A percentile compares a stretch with the other conserved stretches of the same genome.
Conservation (phyloP, 805 yeast genomes). For the Candida nonsorbophila region DNA sequence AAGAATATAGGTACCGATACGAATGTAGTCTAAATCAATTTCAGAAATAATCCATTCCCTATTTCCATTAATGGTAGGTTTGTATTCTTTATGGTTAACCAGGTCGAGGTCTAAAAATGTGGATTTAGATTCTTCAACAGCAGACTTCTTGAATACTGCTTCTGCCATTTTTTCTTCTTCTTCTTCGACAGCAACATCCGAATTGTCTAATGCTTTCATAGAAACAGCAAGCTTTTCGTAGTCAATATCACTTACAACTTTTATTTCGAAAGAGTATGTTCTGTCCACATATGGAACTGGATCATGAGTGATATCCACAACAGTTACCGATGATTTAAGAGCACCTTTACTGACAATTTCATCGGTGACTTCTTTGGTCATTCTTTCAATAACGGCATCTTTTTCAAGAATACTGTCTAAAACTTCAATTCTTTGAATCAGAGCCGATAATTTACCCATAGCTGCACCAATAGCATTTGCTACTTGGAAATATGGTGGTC, state of each 20-base stretch:
- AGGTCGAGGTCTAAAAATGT: constrained; percentile 13
- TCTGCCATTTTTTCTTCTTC: constrained; percentile 1
- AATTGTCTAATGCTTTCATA: background rate
- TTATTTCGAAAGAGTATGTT: constrained; percentile 29
- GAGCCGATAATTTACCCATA: constrained; percentile 27
- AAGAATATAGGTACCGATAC: constrained; percentile 42
- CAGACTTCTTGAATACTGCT: no score
- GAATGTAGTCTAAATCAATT: constrained; percentile 34
- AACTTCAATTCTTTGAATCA: constrained; percentile 13
- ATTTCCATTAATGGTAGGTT: constrained; percentile 18
- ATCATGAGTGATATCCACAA: constrained; percentile 18
- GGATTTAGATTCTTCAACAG: no score
- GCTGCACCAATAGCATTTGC: constrained; percentile 43
- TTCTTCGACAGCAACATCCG: background rate
- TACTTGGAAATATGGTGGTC: constrained; percentile 37
- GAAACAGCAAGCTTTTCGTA: constrained; percentile 14
- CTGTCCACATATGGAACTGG: constrained; percentile 29
- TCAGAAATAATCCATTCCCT: constrained; percentile 37
- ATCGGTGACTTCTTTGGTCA: constrained; percentile 10
- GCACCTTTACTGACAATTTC: constrained; percentile 19
- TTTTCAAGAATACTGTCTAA: constrained; percentile 5
- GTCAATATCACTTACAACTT: constrained; percentile 42
- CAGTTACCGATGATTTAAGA: constrained; percentile 12
- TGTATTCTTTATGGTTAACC: constrained; percentile 15
- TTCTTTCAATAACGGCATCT: constrained; percentile 10